These are phyloP conservation scores for Triangularia verruculosa DNA, from an alignment of 2,329 filamentous ascomycete species.

Conservation along the genomic window DNA sequence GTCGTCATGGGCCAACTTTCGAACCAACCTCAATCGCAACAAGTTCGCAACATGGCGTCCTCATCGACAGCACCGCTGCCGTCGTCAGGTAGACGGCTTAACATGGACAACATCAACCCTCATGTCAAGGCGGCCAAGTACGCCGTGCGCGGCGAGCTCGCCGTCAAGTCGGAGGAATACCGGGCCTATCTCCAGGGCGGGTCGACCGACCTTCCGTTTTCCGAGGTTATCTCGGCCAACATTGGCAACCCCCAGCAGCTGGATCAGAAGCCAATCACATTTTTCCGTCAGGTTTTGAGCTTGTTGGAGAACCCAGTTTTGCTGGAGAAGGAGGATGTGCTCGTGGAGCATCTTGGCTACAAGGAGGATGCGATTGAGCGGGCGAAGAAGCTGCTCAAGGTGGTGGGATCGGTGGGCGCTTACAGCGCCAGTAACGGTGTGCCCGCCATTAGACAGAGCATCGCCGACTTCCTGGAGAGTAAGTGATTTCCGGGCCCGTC, in stretches of 20 bases:
- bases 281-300: slow-evolving; percentile 95
- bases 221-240: slow-evolving; percentile 91
- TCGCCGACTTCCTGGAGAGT: slow-evolving; percentile 91
- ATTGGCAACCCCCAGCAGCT: slow-evolving; percentile 99
- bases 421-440: slow-evolving; percentile 94
- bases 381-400: slow-evolving; percentile 74
- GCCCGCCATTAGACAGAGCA: slow-evolving; percentile 79
- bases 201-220: slow-evolving; percentile 68
- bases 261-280: slow-evolving; percentile 98
- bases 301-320: slow-evolving; percentile 86
- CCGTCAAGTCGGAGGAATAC: slow-evolving; percentile 89
- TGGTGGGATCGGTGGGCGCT: slow-evolving; percentile 87
- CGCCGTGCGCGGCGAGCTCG: slow-evolving; percentile 93
- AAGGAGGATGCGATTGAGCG: slow-evolving; percentile 84
- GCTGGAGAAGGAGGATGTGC: slow-evolving; percentile 76
- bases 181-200: slow-evolving; percentile 67
- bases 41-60: slow-evolving; percentile 37
- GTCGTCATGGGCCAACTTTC: slow-evolving; percentile 9
- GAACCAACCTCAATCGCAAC: slow-evolving; percentile 17
- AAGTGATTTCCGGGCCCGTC: slow-evolving; percentile 31
- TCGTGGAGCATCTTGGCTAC: slow-evolving; percentile 76
- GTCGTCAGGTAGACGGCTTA: slow-evolving; percentile 51
- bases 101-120: slow-evolving; percentile 86
- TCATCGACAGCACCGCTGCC: slow-evolving; percentile 29
- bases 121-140: slow-evolving; percentile 86